Percentiles rank a stretch among this genome's conserved stretches.
Conservation (phyloP, 257 asterid species). For the Leptodermis oblonga region DNA sequence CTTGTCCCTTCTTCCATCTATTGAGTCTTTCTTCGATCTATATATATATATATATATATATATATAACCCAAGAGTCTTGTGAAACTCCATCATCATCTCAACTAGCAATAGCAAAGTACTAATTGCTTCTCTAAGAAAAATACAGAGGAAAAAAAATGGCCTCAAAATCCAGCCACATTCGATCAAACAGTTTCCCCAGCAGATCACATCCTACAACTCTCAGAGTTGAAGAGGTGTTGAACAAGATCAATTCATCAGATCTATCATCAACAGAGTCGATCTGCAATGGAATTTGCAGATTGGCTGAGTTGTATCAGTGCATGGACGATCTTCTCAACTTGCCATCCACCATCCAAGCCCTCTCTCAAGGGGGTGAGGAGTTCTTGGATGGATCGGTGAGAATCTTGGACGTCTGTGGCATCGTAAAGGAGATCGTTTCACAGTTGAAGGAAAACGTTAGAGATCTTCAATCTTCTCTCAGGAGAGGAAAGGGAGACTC, state of each 20-base stretch:
- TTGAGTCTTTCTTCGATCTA: background rate
- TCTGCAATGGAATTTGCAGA: slow-evolving; percentile 16
- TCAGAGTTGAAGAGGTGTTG: slow-evolving; percentile 26
- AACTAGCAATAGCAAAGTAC: no score
- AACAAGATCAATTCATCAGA: slow-evolving; percentile 31
- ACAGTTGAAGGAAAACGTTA: slow-evolving; percentile 23
- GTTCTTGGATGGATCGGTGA: slow-evolving; percentile 25
- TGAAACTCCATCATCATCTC: slow-evolving; percentile 1
- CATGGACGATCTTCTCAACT: slow-evolving; percentile 16
- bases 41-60: slow-evolving; percentile 18
- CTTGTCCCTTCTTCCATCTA: slow-evolving; percentile 26
- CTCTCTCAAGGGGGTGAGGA: slow-evolving; percentile 21
- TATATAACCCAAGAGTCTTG: slow-evolving; percentile 2
- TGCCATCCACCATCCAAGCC: slow-evolving; percentile 22
- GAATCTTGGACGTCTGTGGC: slow-evolving; percentile 28
- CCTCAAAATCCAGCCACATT: slow-evolving; percentile 18
- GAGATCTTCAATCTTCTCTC: slow-evolving; percentile 25
- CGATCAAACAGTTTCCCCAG: slow-evolving; percentile 36
- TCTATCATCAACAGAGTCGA: slow-evolving; percentile 15
- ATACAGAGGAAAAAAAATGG: slow-evolving; percentile 14
- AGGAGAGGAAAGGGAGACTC: slow-evolving; percentile 31
- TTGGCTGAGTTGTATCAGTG: slow-evolving; percentile 22
- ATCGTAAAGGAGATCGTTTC: slow-evolving; percentile 14
- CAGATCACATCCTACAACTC: slow-evolving; percentile 33
- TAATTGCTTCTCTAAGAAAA: background rate